Percentiles rank a stretch among this genome's conserved stretches.
These are phyloP conservation scores for Tilletia walkeri DNA, from an alignment of 1,284 basidiomycete species.

Conservation along the genomic window DNA sequence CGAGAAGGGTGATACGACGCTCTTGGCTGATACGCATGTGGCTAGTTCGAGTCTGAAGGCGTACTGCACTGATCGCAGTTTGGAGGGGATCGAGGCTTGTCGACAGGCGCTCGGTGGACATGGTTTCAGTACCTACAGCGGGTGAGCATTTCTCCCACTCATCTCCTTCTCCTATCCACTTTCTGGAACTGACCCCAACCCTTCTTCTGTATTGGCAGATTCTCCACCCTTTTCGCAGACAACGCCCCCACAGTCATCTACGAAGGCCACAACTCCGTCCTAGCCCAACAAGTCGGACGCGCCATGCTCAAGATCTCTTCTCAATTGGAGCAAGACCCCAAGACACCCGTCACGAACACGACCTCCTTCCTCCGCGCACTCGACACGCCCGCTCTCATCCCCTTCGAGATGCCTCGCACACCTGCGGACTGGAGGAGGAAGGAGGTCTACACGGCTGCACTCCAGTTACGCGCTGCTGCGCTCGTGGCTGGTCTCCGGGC, in stretches of 20 bases:
- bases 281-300: constrained; percentile 45
- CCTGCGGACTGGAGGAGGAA: constrained; percentile 40
- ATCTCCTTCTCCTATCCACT: not conserved
- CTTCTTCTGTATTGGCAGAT: not conserved
- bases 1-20: constrained; percentile 20
- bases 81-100: constrained; percentile 68
- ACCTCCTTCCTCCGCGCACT: constrained; percentile 41
- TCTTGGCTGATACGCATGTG: constrained; percentile 67
- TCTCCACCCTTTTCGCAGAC: constrained; percentile 25
- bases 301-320: constrained; percentile 47
- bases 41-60: constrained; percentile 71
- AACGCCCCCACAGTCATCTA: constrained; percentile 31
- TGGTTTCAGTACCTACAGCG: constrained; percentile 70
- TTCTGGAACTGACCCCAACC: not conserved
- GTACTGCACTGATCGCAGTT: constrained; percentile 62
- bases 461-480: constrained; percentile 41
- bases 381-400: constrained; percentile 27
- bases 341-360: constrained; percentile 34
- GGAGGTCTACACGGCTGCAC: constrained; percentile 36
- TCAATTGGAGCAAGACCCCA: constrained; percentile 34
- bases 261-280: constrained; percentile 44
- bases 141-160: constrained; percentile 40
- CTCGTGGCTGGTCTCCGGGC: constrained; percentile 42
- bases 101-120: constrained; percentile 75
- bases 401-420: constrained; percentile 31